These are phyloP conservation scores for Saxophila tyrrhenica DNA, from an alignment of 495 filamentous ascomycete species.

Conservation along the genomic window DNA sequence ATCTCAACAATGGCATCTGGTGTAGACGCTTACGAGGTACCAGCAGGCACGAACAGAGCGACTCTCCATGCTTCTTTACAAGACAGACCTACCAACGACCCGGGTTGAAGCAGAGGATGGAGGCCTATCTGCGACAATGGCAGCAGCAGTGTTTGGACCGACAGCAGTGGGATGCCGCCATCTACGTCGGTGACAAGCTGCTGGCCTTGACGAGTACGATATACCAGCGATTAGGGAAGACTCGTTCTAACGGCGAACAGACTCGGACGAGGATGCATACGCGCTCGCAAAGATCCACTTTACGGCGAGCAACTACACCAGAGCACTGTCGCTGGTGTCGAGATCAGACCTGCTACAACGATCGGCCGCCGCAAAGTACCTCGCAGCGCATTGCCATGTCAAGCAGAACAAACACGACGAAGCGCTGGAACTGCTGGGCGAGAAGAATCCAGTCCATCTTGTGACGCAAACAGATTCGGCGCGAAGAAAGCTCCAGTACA, in stretches of 20 bases:
- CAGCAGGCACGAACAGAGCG: neutral
- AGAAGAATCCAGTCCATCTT: slow-evolving; percentile 82
- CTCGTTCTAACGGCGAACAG: slow-evolving; percentile 34
- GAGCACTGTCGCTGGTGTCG: slow-evolving; percentile 73
- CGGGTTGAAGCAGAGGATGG: slow-evolving; percentile 44
- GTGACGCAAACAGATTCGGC: slow-evolving; percentile 53
- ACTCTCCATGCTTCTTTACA: neutral
- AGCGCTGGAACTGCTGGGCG: slow-evolving; percentile 76
- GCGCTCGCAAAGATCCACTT: slow-evolving; percentile 94
- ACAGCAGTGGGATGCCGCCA: slow-evolving; percentile 87
- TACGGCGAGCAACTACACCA: slow-evolving; percentile 81
- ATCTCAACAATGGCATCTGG: too few relatives aligned
- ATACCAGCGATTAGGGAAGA: slow-evolving; percentile 8
- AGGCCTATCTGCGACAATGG: slow-evolving; percentile 84
- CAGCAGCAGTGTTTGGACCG: slow-evolving; percentile 85
- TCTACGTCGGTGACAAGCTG: slow-evolving; percentile 94
- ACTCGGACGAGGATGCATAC: slow-evolving; percentile 81
- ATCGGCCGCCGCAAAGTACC: slow-evolving; percentile 77
- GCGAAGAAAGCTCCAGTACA: slow-evolving; percentile 45
- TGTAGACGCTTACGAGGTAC: too few relatives aligned
- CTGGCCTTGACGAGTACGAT: slow-evolving; percentile 76
- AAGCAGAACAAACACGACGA: slow-evolving; percentile 83
- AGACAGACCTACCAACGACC: neutral
- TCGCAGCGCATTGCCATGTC: slow-evolving; percentile 86
- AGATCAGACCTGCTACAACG: slow-evolving; percentile 71